Evolutionary conservation across 2,329 filamentous ascomycete genomes (phyloP), one percentile per base, ranked within the genome.

Genomic region (Sporothrix inflata): DNA sequence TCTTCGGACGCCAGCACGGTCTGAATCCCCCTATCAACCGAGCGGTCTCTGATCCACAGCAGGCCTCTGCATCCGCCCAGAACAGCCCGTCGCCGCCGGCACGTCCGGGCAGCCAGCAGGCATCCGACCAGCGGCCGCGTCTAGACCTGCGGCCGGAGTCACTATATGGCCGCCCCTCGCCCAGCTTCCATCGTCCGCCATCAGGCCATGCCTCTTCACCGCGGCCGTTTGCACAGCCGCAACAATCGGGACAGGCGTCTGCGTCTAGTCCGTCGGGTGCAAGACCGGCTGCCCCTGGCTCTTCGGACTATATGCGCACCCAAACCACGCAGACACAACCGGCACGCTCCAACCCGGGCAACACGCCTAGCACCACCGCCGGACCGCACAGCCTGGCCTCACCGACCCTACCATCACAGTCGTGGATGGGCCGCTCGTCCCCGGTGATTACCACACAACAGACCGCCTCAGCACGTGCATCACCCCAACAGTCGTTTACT

Each of bases 231-330:
- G 42, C 40, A n/a, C 63, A 47, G 42, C 40, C 42, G 2, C n/a
- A 24, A 14, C 63, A 47, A 16, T 34, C 42, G 9, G 42, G 6
- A 8, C 42, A 19, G 9, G 6, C 63, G 24, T 47, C 63, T 12
- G 24, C 42, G 7, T 49, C 60, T 19, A 45, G 60, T 27, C 60
- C 38, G 38, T 65, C 60, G 2, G 12, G 38, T 14, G 9, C 38
- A 16, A 24, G n/a, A 27, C 38, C 38, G n/a, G 38, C 63, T 16
- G 63, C 40, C 6, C 21, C 63, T 34, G 40, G 24, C 1, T 49
- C 63, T 49, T 66, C 63, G 42, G 61, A 66, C 63, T 66, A 66
- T 66, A 66, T 34, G 24, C 63, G 16, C 6, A n/a, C 12, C 42
- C 63, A 47, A 34, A 34, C 63, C 8, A 34, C 21, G 4, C 42